These are phyloP conservation scores for Yarrowia sp. DNA, from an alignment of 805 yeast genomes.

Conservation along the genomic window DNA sequence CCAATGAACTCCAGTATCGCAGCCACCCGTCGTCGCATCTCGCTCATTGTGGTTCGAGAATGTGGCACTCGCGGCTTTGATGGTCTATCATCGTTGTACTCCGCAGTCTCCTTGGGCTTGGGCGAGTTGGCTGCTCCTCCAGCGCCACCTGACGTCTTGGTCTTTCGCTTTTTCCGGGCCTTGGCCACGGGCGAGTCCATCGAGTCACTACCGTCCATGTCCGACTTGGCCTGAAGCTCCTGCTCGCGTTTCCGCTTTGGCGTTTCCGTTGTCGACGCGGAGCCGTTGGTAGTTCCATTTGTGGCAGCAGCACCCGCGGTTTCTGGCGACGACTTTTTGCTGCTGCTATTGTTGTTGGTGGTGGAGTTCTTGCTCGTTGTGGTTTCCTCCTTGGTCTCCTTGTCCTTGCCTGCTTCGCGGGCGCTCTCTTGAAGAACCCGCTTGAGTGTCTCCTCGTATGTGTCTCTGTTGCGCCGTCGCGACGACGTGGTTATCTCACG, in stretches of 20 bases:
- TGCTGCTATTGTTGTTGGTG: not conserved
- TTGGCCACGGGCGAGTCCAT: slow-evolving; percentile 12
- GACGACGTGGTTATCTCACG: slow-evolving; percentile 35
- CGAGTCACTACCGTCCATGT: slow-evolving; percentile 13
- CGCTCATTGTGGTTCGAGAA: slow-evolving; percentile 67
- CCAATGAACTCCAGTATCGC: slow-evolving; percentile 90
- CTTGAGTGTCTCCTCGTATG: slow-evolving; percentile 40
- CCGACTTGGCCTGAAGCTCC: slow-evolving; percentile 21
- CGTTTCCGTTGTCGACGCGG: not conserved
- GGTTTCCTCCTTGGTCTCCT: slow-evolving; percentile 14
- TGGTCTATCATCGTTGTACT: slow-evolving; percentile 49
- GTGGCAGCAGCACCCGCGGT: not conserved
- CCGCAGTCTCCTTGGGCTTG: slow-evolving; percentile 18
- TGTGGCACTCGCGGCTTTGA: slow-evolving; percentile 82
- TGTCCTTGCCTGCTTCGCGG: slow-evolving; percentile 26
- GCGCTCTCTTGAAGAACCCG: slow-evolving; percentile 38
- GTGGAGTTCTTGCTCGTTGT: not conserved
- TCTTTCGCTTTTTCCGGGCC: slow-evolving; percentile 21
- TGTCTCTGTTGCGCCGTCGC: slow-evolving; percentile 13
- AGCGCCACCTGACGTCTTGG: slow-evolving; percentile 7
- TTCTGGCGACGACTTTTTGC: slow-evolving; percentile 34
- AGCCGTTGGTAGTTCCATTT: slow-evolving; percentile 3
- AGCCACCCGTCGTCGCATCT: slow-evolving; percentile 81
- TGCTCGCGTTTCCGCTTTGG: slow-evolving; percentile 18
- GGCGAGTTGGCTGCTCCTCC: slow-evolving; percentile 11